Evolutionary conservation across 108 stramenopile genomes (phyloP).

Genomic region (Pseudonitzschia pungens): DNA sequence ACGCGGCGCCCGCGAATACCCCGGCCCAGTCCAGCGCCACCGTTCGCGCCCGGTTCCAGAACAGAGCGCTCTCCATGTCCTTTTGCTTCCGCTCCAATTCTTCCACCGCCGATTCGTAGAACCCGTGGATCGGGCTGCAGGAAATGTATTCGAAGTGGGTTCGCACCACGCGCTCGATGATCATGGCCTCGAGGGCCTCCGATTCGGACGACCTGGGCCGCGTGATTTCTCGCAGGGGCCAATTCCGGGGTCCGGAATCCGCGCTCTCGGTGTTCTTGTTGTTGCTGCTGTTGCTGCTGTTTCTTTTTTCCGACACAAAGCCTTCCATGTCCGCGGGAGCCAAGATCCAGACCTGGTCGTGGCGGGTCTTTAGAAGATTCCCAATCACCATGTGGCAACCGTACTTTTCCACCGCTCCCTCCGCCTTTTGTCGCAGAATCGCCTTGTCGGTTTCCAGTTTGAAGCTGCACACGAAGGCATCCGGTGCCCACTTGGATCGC

Average conservation of each 20-base stretch:
- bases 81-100: conserved; percentile 40
- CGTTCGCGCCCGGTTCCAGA: conserved; percentile 44
- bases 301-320: conserved; percentile 5
- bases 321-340: conserved; percentile 29
- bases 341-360: conserved; percentile 79
- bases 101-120: conserved; percentile 35
- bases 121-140: conserved; percentile 22
- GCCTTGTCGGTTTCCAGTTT: conserved; percentile 95
- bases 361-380: conserved; percentile 86
- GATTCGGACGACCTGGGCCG: conserved; percentile 24
- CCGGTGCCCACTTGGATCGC: conserved; percentile 82
- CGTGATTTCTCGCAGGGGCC: conserved; percentile 41
- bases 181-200: conserved; percentile 60
- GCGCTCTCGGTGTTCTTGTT: conserved; percentile 8
- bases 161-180: conserved; percentile 65
- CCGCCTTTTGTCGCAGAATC: conserved; percentile 86
- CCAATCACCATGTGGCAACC: conserved; percentile 95
- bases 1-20: conserved; percentile 39
- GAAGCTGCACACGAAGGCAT: conserved; percentile 94
- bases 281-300: conserved; percentile 10
- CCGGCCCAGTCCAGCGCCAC: conserved; percentile 45
- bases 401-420: conserved; percentile 81
- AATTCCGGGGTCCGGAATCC: conserved; percentile 21
- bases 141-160: conserved; percentile 85
- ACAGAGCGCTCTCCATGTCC: conserved; percentile 45